Conservation (phyloP, 495 filamentous ascomycete genomes). For the Hypoxylon crocopeplum region DNA sequence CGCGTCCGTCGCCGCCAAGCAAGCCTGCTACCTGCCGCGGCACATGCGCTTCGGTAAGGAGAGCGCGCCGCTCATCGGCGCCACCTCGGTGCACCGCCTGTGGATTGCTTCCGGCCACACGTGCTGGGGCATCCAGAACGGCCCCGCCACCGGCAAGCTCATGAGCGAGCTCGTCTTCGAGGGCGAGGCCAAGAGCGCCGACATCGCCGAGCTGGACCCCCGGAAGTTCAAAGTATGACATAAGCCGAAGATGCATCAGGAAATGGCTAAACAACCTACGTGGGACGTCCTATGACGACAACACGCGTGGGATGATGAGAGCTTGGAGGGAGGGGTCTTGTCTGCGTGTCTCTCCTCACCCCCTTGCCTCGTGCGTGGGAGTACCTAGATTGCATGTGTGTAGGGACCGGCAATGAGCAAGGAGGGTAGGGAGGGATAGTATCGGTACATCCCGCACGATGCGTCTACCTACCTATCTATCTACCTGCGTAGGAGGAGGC, state of each 20-base stretch:
- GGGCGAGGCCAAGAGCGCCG: slow-evolving; percentile 76
- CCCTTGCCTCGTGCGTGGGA: slow-evolving; percentile 26
- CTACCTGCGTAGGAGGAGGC: slow-evolving; percentile 16
- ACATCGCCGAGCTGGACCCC: slow-evolving; percentile 74
- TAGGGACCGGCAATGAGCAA: slow-evolving; percentile 18
- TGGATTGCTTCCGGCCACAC: slow-evolving; percentile 91
- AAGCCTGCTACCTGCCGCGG: slow-evolving; percentile 95
- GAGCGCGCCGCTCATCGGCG: slow-evolving; percentile 76
- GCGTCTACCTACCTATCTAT: slow-evolving; percentile 1
- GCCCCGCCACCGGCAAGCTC: slow-evolving; percentile 85
- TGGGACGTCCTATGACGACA: slow-evolving; percentile 28
- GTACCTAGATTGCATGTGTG: slow-evolving; percentile 9
- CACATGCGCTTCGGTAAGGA: slow-evolving; percentile 63
- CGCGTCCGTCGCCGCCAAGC: slow-evolving; percentile 78
- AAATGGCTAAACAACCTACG: neutral
- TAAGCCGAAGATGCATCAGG: neutral
- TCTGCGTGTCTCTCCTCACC: neutral
- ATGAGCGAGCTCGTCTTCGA: slow-evolving; percentile 89
- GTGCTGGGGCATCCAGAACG: slow-evolving; percentile 99
- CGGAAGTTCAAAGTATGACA: slow-evolving; percentile 56
- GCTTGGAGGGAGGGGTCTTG: slow-evolving; percentile 1
- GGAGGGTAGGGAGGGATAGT: slow-evolving; percentile 10
- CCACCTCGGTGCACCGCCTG: slow-evolving; percentile 75
- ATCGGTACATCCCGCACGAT: slow-evolving; percentile 31
- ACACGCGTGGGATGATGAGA: slow-evolving; percentile 20